Evolutionary conservation across 169 alveolate species (phyloP), one percentile per base, ranked within the genome.

Genomic region (Cryptosporidium andersoni): DNA sequence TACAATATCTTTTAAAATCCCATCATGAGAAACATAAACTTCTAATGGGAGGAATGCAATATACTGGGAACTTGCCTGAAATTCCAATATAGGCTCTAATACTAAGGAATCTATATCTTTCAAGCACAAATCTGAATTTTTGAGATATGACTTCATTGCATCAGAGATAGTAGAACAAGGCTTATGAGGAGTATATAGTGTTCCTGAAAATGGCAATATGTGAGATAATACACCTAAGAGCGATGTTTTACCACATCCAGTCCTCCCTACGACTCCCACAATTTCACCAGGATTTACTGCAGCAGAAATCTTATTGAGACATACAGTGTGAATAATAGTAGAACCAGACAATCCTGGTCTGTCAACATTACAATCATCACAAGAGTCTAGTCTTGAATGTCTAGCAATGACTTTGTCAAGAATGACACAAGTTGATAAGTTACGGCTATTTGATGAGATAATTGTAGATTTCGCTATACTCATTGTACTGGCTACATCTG

Each of bases 181-280:
- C 12, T 14, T 45, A 58, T 3, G 64, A 45, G 45, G 51, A n/a
- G 2, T 34, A 43, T 64, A 74, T 56, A 8, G 14, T 74, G 1
- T 68, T 4, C 51, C 36, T 40, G 64, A 34, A 60, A 43, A 16
- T 11, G 58, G 43, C 9, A 58, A n/a, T 55, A 58, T 58, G 11
- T 48, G 36, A 7, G 85, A 53, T 8, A 74, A 49, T 7, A 74
- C 63, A 47, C 60, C 85, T 39, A 74, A 14, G 34, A 74, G 43
- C 3, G 85, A 58, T 43, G 85, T 74, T 48, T 74, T 74, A 4
- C 85, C 85, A 14, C 74, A 74, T n/a, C 85, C 85, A 6, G 85
- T 74, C 60, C 85, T 74, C 45, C 85, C 85, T 2, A 74, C 49
- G 37, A 74, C 60, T 9, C 85, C 85, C 25, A 74, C 37, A 12